A percentile compares a stretch with the other conserved stretches of the same genome.
phyloP scores from a whole-genome alignment of 495 filamentous ascomycete species.

The Hyphodiscus hymeniophilus region DNA sequence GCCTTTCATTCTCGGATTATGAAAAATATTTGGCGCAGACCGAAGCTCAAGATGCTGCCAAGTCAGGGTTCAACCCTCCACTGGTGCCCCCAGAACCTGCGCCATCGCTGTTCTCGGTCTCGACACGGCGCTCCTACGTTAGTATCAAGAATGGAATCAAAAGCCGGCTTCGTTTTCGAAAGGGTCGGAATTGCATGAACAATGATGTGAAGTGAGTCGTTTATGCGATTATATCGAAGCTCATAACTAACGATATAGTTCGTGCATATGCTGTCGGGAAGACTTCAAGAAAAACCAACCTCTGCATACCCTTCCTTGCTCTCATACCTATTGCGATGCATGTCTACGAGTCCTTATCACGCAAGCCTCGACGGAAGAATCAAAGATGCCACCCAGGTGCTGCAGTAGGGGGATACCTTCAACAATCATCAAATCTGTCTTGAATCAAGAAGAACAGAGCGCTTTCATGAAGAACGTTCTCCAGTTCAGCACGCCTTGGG shows the following conservation, averaged over 20 bases:
- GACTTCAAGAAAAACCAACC: slow-evolving; percentile 36
- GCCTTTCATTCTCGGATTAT: slow-evolving; percentile 42
- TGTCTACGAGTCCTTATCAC: slow-evolving; percentile 42
- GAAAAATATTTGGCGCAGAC: slow-evolving; percentile 40
- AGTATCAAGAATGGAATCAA: slow-evolving; percentile 34
- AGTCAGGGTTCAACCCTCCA: slow-evolving; percentile 20
- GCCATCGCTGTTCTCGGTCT: slow-evolving; percentile 26
- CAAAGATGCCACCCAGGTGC: slow-evolving; percentile 48
- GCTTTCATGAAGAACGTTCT: slow-evolving; percentile 42
- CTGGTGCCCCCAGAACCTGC: slow-evolving; percentile 22
- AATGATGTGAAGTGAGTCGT: slow-evolving; percentile 22
- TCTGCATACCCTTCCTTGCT: slow-evolving; percentile 37
- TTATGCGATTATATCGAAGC: slow-evolving; percentile 27
- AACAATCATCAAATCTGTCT: slow-evolving; percentile 37
- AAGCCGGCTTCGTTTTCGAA: slow-evolving; percentile 25
- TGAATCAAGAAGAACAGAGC: slow-evolving; percentile 41
- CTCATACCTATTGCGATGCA: slow-evolving; percentile 41
- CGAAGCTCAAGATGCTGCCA: slow-evolving; percentile 29
- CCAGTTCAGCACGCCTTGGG: slow-evolving; percentile 46
- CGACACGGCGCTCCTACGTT: slow-evolving; percentile 31
- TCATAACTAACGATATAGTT: slow-evolving; percentile 26
- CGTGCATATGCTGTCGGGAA: slow-evolving; percentile 44
- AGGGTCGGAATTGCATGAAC: slow-evolving; percentile 21
- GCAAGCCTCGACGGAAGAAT: slow-evolving; percentile 42
- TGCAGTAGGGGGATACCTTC: slow-evolving; percentile 47